Evolutionary conservation across 83 land plant species (phyloP).

Genomic region (Larix sibirica): DNA sequence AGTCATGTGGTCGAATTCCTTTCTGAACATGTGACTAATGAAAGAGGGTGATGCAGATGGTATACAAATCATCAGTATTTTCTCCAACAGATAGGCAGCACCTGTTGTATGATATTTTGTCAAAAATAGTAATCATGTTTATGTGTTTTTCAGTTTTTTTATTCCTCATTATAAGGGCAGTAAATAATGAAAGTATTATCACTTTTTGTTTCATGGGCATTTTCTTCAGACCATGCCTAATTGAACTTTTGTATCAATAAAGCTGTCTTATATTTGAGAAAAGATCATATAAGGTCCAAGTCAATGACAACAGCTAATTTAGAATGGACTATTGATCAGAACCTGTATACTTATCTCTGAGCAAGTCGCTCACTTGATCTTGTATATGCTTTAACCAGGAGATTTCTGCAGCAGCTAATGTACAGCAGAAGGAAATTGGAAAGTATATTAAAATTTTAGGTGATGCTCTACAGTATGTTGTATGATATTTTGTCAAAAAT

Average conservation of each 20-base stretch:
- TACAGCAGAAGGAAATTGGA: conserved; percentile 89
- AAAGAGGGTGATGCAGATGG: no score
- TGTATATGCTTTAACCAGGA: conserved; percentile 39
- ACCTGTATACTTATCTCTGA: not conserved
- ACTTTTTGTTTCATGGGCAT: not conserved
- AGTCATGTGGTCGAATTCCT: no score
- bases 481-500: no score
- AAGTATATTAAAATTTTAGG: conserved; percentile 85
- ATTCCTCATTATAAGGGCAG: no score
- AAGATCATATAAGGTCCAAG: not conserved
- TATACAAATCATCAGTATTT: no score
- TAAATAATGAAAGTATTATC: not conserved
- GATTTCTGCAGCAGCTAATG: conserved; percentile 80
- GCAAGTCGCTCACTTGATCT: not conserved
- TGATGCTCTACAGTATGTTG: conserved; percentile 65
- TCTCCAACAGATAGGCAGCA: no score
- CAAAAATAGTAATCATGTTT: no score
- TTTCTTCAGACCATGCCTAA: no score
- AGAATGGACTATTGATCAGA: not conserved
- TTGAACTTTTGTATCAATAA: not conserved
- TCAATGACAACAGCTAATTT: not conserved
- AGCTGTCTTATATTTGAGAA: not conserved
- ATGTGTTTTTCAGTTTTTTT: no score
- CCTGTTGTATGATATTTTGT: no score
- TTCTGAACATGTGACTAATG: no score